Conservation (phyloP, 1,284 basidiomycete genomes). For the Ceratobasidium sp. region DNA sequence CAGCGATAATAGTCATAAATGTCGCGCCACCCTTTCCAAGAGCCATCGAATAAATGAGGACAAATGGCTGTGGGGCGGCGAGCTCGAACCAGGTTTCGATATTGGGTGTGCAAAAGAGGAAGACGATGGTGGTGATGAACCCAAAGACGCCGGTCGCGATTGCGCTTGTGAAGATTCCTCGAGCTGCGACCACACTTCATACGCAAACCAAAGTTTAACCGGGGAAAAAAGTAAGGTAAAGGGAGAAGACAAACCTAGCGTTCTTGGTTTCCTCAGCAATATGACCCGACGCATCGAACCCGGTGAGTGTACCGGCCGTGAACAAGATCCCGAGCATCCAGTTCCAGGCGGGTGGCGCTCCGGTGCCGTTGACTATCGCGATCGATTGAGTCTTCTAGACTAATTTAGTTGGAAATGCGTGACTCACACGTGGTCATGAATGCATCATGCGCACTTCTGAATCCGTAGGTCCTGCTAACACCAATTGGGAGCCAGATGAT, state of each 20-base stretch:
- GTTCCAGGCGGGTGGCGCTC: slow-evolving; percentile 86
- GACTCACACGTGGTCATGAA: slow-evolving; percentile 83
- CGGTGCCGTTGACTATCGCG: slow-evolving; percentile 82
- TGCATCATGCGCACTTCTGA: slow-evolving; percentile 81
- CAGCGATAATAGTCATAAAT: slow-evolving; percentile 86
- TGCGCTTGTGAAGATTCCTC: slow-evolving; percentile 81
- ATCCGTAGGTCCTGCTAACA: slow-evolving; percentile 85
- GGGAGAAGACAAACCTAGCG: slow-evolving; percentile 67
- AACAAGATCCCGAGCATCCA: slow-evolving; percentile 87
- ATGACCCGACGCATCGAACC: slow-evolving; percentile 89
- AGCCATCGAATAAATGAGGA: slow-evolving; percentile 83
- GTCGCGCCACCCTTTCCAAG: slow-evolving; percentile 80
- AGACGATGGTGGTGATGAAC: slow-evolving; percentile 81
- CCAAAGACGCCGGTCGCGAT: slow-evolving; percentile 80
- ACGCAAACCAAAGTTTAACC: too few relatives aligned
- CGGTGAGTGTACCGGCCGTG: slow-evolving; percentile 84
- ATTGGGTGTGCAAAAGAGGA: slow-evolving; percentile 87
- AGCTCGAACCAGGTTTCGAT: slow-evolving; percentile 78
- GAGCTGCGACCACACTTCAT: slow-evolving; percentile 76
- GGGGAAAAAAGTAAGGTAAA: neutral
- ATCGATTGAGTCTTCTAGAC: neutral
- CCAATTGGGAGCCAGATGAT: slow-evolving; percentile 90
- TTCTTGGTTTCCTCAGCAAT: slow-evolving; percentile 92
- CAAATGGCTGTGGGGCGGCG: slow-evolving; percentile 87
- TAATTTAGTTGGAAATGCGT: neutral